Conservation (phyloP, 192 early-diverging fungal species). For the Pilaira anomala region DNA sequence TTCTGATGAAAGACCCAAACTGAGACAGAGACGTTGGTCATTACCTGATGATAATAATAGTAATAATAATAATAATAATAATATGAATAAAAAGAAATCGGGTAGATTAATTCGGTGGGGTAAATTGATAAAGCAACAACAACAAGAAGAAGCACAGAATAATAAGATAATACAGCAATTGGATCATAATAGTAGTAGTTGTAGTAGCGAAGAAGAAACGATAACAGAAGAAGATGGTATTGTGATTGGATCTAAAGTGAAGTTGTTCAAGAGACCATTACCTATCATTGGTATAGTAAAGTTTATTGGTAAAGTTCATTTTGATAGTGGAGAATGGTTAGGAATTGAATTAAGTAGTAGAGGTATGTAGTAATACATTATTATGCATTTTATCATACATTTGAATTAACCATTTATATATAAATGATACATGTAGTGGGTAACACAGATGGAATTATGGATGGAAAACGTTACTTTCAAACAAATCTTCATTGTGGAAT, state of each 20-base stretch:
- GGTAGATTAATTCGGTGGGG: slow-evolving; percentile 14
- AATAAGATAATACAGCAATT: slow-evolving; percentile 7
- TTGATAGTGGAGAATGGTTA: slow-evolving; percentile 10
- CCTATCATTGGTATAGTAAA: slow-evolving; percentile 28
- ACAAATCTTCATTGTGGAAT: slow-evolving; percentile 36
- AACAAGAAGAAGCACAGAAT: slow-evolving; percentile 5
- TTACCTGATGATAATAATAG: slow-evolving; percentile 15
- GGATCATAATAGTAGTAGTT: no score
- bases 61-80: no score
- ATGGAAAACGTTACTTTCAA: slow-evolving; percentile 33
- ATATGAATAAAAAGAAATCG: slow-evolving; percentile 11
- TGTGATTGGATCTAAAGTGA: slow-evolving; percentile 16
- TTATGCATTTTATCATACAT: slow-evolving; percentile 2
- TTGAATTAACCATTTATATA: not conserved
- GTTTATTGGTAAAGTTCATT: slow-evolving; percentile 25
- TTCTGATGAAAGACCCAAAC: not conserved
- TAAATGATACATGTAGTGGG: slow-evolving; percentile 21
- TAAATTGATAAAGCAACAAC: slow-evolving; percentile 16
- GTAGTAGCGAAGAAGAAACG: not conserved
- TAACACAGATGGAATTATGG: slow-evolving; percentile 27
- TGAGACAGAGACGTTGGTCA: not conserved
- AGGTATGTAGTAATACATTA: slow-evolving; percentile 24
- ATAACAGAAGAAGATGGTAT: not conserved
- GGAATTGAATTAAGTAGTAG: slow-evolving; percentile 34
- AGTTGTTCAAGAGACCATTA: slow-evolving; percentile 30